Conservation (phyloP, 768 basidiomycete species). For the Boletus eberwhitei region DNA sequence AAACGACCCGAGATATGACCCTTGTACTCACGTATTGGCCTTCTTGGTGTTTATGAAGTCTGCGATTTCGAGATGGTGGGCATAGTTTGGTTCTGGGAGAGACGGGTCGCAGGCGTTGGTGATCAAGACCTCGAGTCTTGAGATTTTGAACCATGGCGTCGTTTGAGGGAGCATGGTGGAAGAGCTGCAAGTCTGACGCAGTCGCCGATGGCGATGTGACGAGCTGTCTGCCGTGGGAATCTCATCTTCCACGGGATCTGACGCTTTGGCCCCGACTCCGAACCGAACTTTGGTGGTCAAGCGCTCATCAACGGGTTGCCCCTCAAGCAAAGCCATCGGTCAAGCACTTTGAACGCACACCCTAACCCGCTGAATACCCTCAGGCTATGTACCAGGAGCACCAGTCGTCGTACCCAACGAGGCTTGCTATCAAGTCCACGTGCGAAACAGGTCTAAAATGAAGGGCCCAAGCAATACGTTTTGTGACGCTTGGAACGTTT, state of each 20-base stretch:
- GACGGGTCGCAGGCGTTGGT: constrained; percentile 85
- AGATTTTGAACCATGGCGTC: constrained; percentile 51
- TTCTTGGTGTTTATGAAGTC: constrained; percentile 94
- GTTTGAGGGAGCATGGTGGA: constrained; percentile 48
- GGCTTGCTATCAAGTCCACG: constrained; percentile 2
- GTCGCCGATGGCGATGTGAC: background rate
- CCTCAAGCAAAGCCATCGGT: no score
- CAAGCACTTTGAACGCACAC: background rate
- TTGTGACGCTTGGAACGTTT: constrained; percentile 2
- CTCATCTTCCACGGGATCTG: no score
- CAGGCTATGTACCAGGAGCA: background rate
- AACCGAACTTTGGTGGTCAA: no score
- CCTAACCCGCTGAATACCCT: background rate
- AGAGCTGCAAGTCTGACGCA: background rate
- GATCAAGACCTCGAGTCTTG: constrained; percentile 67
- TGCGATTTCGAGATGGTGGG: constrained; percentile 88
- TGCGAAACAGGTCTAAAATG: background rate
- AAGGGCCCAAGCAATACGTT: background rate
- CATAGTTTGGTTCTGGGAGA: constrained; percentile 86
- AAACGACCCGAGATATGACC: background rate
- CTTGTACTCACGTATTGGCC: constrained; percentile 77
- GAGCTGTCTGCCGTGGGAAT: background rate
- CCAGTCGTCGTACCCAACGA: background rate
- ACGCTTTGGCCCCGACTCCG: no score
- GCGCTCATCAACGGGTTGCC: no score